Base-by-base conservation (phyloP, 176 grass and related monocot genomes). In the Aegilops tauschii region DNA sequence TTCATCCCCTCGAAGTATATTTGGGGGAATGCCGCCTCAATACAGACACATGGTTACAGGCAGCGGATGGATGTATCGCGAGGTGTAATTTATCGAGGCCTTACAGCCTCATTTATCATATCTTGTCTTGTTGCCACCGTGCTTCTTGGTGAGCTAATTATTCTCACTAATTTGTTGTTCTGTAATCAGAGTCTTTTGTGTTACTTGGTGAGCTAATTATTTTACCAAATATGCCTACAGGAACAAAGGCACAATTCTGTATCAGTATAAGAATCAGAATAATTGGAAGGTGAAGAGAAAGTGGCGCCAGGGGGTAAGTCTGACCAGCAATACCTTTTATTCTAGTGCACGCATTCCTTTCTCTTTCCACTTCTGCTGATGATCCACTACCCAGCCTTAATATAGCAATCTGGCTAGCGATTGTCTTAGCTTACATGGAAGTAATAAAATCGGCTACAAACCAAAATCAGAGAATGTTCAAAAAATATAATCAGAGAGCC, bases 201-300 rank as follows among this genome's bases (percentile, higher is more conserved):
- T 27, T 73, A 27, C 37, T 27, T 45, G 1, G 21, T 44, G 11
- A 73, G 70, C 70, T 73, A 73, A 73, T 73, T 45, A 11, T 44
- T 73, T 45, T 27, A 14, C 70, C n/a, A 27, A 11, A 2, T 73
- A 73, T 73, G 40, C 21, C 37, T 73, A 45, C 70, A 44, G 70
- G 37, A 73, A 27, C 7, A 73, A 73, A 73, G 70, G 70, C 7
- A 21, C 21, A 44, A 45, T 73, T 27, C 37, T 2, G 13, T 14
- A 73, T 27, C 70, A 73, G n/a, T 14, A 8, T 25, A n/a, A 27
- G 3, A 25, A 44, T 45, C 0, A 44, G 21, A 52, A 52, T 6
- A 52, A 52, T 17, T 73, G 70, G 70, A 73, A 45, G 37, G 70
- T 73, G 70, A 73, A 73, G 70, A 73, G 12, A 27, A 73, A 73